A percentile compares a stretch with the other conserved stretches of the same genome.
Evolutionary conservation across 2,329 filamentous ascomycete species (phyloP).

Genomic region (Thyridium curvatum): DNA sequence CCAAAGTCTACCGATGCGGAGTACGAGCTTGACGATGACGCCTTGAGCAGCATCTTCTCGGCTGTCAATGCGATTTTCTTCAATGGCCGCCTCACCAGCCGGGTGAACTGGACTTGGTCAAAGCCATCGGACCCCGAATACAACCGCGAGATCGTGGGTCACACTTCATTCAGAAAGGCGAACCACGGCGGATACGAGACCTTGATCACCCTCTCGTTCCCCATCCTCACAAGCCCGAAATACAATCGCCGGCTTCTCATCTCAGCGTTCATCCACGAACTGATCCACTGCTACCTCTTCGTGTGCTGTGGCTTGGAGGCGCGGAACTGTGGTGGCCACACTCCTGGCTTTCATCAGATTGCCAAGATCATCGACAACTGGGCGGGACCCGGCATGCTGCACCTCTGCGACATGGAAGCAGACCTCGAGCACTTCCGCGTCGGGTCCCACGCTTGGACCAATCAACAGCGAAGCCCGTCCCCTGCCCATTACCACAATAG

Average conservation of each 20-base stretch:
- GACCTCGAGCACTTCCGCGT: slow-evolving; percentile 48
- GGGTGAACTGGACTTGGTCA: slow-evolving; percentile 59
- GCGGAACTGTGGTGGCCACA: slow-evolving; percentile 51
- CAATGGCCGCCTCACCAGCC: slow-evolving; percentile 44
- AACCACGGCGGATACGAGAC: slow-evolving; percentile 51
- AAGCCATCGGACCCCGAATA: slow-evolving; percentile 44
- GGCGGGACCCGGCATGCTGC: slow-evolving; percentile 49
- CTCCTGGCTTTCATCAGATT: slow-evolving; percentile 51
- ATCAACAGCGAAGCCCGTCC: too few species aligned
- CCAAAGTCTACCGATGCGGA: slow-evolving; percentile 38
- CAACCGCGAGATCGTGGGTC: slow-evolving; percentile 51
- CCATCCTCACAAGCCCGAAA: slow-evolving; percentile 47
- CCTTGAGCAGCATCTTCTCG: slow-evolving; percentile 51
- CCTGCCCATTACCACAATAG: too few species aligned
- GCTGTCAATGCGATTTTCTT: slow-evolving; percentile 60
- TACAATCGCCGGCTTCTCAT: slow-evolving; percentile 58
- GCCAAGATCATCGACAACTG: slow-evolving; percentile 55
- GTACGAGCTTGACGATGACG: slow-evolving; percentile 50
- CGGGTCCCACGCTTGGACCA: neutral
- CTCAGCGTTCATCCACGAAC: slow-evolving; percentile 59
- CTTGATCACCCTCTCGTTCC: slow-evolving; percentile 53
- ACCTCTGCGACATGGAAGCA: slow-evolving; percentile 54
- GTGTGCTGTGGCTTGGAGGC: slow-evolving; percentile 54
- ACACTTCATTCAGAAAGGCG: slow-evolving; percentile 50
- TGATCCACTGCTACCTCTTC: slow-evolving; percentile 62